Percentiles rank a stretch among this genome's conserved stretches.
These are phyloP conservation scores for Eucalyptus sp. DNA, from an alignment of 345 rosid species.

Conservation along the genomic window DNA sequence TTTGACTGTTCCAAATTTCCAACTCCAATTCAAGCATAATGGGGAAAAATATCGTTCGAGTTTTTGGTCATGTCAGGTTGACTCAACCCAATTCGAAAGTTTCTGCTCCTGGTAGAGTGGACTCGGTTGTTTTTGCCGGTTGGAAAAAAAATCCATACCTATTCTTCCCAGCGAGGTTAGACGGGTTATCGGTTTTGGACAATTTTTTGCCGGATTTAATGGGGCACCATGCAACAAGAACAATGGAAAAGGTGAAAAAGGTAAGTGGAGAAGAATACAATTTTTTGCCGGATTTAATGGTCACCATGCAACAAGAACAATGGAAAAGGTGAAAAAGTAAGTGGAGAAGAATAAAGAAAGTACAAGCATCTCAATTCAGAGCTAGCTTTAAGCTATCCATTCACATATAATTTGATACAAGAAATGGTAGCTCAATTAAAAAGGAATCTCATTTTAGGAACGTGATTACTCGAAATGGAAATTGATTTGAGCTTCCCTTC, in stretches of 20 bases:
- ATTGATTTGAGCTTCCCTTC: neutral
- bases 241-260: neutral
- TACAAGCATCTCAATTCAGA: neutral
- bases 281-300: neutral
- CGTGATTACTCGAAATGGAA: neutral
- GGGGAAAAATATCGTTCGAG: neutral
- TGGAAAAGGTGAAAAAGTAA: neutral
- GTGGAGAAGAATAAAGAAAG: neutral
- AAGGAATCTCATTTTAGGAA: neutral
- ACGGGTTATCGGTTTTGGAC: neutral
- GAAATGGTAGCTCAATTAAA: neutral
- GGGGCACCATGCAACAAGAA: neutral
- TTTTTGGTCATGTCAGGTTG: neutral
- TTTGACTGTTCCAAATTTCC: neutral
- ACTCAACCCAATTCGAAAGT: neutral
- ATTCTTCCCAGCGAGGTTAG: neutral
- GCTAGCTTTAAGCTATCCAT: neutral
- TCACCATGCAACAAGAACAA: neutral
- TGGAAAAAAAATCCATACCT: neutral
- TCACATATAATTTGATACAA: rapidly evolving
- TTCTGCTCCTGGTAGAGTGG: neutral
- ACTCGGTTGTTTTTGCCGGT: neutral
- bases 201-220: neutral
- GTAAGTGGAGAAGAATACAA: neutral
- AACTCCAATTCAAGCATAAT: neutral